These are phyloP conservation scores for Bidens hawaiensis DNA, from an alignment of 140 eudicot species.

Conservation along the genomic window DNA sequence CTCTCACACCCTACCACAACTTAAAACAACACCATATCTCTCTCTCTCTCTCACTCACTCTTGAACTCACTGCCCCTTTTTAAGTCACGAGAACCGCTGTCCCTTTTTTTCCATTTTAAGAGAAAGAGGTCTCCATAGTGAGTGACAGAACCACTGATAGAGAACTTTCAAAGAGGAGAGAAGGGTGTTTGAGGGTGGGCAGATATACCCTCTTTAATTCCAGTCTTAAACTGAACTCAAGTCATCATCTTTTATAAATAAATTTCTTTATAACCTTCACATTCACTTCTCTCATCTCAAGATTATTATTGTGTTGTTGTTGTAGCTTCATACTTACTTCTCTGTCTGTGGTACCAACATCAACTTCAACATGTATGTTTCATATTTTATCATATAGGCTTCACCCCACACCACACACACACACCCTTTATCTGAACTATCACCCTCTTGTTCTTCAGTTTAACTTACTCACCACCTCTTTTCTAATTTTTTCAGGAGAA, in stretches of 20 bases:
- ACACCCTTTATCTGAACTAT: slow-evolving; percentile 21
- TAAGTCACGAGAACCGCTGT: slow-evolving; percentile 82
- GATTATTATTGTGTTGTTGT: too few species aligned
- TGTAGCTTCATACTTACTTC: too few species aligned
- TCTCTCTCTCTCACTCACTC: neutral
- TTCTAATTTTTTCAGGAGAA: slow-evolving; percentile 53
- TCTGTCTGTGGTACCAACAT: slow-evolving; percentile 32
- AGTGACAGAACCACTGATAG: slow-evolving; percentile 58
- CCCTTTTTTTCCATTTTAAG: slow-evolving; percentile 34
- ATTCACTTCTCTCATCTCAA: slow-evolving; percentile 30
- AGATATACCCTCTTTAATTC: slow-evolving; percentile 14
- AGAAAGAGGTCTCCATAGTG: slow-evolving; percentile 38
- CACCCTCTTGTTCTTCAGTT: slow-evolving; percentile 25
- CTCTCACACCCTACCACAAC: slow-evolving; percentile 23
- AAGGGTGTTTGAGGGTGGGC: slow-evolving; percentile 4
- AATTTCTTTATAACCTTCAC: slow-evolving; percentile 29
- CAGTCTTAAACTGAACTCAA: slow-evolving; percentile 60
- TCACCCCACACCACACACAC: slow-evolving; percentile 33
- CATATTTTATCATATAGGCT: slow-evolving; percentile 30
- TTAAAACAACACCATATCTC: slow-evolving; percentile 17
- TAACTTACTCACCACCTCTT: slow-evolving; percentile 8
- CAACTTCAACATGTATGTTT: slow-evolving; percentile 28
- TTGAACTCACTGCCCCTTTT: slow-evolving; percentile 21
- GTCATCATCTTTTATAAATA: too few species aligned
- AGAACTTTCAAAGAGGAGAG: slow-evolving; percentile 43